A percentile compares a stretch with the other conserved stretches of the same genome.
Conservation (phyloP, 306 rosid species). For the Mimosa bimucronata region DNA sequence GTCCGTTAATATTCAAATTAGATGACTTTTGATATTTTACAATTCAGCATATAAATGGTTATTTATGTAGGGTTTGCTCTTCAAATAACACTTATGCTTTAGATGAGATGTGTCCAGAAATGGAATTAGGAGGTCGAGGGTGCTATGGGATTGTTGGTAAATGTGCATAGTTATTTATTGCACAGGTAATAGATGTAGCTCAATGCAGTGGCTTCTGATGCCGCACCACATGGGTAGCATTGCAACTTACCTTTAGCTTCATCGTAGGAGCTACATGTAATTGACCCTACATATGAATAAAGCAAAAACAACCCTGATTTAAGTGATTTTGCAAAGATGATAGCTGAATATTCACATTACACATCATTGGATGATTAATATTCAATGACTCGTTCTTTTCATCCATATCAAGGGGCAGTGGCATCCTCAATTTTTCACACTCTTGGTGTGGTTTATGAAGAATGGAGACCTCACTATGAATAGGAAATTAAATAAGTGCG, state of each 20-base stretch:
- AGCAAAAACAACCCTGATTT: neutral
- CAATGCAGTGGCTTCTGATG: neutral
- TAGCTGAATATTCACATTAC: neutral
- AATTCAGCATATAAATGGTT: neutral
- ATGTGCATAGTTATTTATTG: neutral
- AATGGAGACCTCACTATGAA: slow-evolving; percentile 1
- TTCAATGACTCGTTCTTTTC: neutral
- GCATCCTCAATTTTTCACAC: neutral
- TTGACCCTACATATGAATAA: neutral
- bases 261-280: neutral
- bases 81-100: neutral
- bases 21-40: neutral
- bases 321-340: neutral
- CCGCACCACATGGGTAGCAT: neutral
- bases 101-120: neutral
- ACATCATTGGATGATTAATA: neutral
- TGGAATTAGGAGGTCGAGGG: too few relatives aligned
- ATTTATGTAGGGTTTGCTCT: neutral
- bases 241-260: neutral
- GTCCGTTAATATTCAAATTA: neutral
- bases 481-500: neutral
- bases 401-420: neutral
- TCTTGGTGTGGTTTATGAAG: neutral
- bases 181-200: neutral
- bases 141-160: neutral